Evolutionary conservation across 2,329 filamentous ascomycete species (phyloP), one percentile per base, ranked within the genome.

Genomic region (Cercospora sojina): DNA sequence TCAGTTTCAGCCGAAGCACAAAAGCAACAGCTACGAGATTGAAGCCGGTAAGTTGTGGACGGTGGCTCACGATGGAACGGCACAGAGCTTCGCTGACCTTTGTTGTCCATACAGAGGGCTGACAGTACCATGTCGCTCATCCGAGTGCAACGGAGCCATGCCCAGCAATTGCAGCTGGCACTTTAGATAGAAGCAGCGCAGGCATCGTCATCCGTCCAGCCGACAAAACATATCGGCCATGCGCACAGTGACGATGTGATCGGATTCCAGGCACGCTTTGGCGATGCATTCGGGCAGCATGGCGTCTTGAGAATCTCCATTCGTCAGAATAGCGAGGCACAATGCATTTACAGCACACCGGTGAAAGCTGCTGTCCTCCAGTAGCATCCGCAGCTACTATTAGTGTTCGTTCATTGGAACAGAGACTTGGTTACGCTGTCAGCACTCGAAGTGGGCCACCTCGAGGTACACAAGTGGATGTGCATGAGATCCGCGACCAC

Each of bases 1-100:
- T 85, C 89, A 90, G 71, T 99, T 98, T 81, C 88, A 94, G 81
- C 95, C 95, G 3, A 99, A 99, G 84, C 95, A 99, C 83, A 98
- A 97, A 83, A 95, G 92, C 56, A 96, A 96, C 77, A 87, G 89
- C 62, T 97, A 97, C 76, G 91, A 93, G 74, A 88, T 91, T 58
- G 92, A 93, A 79, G 90, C 88, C 1, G 89, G 51, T 56, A 56
- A 56, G 51, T 51, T 31, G 29, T 20, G 20, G 18, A 7, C 13
- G 29, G n/a, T 31, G 25, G 9, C 51, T 25, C 16, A 56, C 13
- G 25, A n/a, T 12, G 27, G 10, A n/a, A 18, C 13, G 10, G 25
- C 51, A 29, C 51, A 32, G 29, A 20, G n/a, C 51, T 56, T 16
- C 25, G 29, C 51, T 56, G n/a, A 56, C 51, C 10, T 49, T 23